Conservation (phyloP, 2,329 filamentous ascomycete genomes). For the Colletotrichum endophyticum region DNA sequence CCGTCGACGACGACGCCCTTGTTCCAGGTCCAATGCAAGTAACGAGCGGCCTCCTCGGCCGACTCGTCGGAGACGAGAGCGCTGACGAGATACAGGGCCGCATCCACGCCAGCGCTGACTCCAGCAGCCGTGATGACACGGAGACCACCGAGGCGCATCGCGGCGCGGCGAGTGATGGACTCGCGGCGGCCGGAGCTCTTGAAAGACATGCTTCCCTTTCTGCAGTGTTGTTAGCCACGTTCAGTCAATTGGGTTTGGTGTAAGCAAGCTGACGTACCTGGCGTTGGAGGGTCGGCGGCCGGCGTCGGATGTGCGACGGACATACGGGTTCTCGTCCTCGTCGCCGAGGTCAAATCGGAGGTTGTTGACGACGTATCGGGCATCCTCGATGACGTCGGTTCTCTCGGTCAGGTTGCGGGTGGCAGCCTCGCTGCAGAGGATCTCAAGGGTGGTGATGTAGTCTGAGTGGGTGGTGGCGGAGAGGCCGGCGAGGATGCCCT, state of each 20-base stretch:
- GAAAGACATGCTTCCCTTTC: constrained; percentile 85
- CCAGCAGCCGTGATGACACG: constrained; percentile 83
- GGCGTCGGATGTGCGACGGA: constrained; percentile 74
- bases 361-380: constrained; percentile 89
- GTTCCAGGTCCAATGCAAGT: constrained; percentile 84
- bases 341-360: constrained; percentile 84
- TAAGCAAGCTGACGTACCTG: constrained; percentile 48
- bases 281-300: constrained; percentile 66
- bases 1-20: constrained; percentile 87
- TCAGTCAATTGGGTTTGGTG: neutral
- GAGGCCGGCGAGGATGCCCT: constrained; percentile 78
- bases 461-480: constrained; percentile 85
- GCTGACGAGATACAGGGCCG: constrained; percentile 82
- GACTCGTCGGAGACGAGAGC: constrained; percentile 80
- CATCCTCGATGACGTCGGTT: constrained; percentile 82
- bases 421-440: constrained; percentile 76
- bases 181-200: constrained; percentile 80
- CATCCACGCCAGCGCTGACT: constrained; percentile 81
- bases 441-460: constrained; percentile 81
- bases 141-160: constrained; percentile 72
- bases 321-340: constrained; percentile 83
- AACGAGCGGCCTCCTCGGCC: constrained; percentile 75
- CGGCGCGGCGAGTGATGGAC: constrained; percentile 78
- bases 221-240: constrained; percentile 31
- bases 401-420: constrained; percentile 74